These are phyloP conservation scores for Aspergillus pseudonomiae DNA, from an alignment of 2,329 filamentous ascomycete genomes.

Conservation along the genomic window DNA sequence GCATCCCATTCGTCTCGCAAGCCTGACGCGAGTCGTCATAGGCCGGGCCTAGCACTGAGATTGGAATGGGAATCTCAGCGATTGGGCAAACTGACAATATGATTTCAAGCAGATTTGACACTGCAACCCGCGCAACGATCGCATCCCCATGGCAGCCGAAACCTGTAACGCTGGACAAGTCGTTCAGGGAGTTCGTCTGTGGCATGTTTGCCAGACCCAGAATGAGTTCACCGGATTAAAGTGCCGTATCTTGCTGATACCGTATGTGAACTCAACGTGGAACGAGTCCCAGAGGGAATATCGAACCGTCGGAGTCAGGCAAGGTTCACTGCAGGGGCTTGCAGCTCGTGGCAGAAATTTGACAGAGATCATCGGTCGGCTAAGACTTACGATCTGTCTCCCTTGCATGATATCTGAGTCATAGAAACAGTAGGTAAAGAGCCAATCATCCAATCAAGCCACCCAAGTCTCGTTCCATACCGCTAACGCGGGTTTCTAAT, in stretches of 20 bases:
- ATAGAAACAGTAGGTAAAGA: not conserved
- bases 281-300: not conserved
- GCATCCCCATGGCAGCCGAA: not conserved
- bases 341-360: not conserved
- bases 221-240: not conserved
- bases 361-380: not conserved
- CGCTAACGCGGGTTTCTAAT: constrained; percentile 66
- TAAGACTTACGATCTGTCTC: not conserved
- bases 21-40: not conserved
- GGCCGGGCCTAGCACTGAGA: not conserved
- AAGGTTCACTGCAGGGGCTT: not conserved
- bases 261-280: not conserved
- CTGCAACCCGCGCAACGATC: not conserved
- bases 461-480: constrained; percentile 70
- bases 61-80: not conserved
- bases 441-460: constrained; percentile 56
- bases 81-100: not conserved
- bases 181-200: not conserved
- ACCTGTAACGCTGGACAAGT: not conserved
- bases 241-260: not conserved
- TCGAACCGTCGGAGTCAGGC: not conserved
- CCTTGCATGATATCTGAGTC: not conserved
- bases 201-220: not conserved
- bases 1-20: not conserved
- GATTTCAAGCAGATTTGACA: not conserved